Conservation (phyloP, 345 rosid genomes). For the Pugionium cornutum region DNA sequence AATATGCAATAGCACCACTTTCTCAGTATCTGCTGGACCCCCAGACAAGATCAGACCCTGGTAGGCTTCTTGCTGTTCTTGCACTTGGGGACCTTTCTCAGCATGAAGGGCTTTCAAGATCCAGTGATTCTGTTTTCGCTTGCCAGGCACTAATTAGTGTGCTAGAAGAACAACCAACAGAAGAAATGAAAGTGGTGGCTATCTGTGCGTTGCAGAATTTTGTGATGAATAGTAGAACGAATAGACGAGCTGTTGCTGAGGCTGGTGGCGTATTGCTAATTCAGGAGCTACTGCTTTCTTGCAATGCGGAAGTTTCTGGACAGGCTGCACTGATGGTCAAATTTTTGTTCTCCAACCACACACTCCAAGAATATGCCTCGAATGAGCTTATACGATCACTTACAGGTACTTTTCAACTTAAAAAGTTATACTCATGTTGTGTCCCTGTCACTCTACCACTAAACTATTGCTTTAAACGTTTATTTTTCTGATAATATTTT, state of each 20-base stretch:
- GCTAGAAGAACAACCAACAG: conserved; percentile 90
- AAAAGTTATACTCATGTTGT: conserved; percentile 4
- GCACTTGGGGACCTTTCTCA: conserved; percentile 91
- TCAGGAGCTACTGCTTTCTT: conserved; percentile 72
- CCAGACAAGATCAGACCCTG: conserved; percentile 77
- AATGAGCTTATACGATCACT: conserved; percentile 83
- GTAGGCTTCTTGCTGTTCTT: conserved; percentile 79
- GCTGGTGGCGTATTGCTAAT: conserved; percentile 88
- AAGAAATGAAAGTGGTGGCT: conserved; percentile 87
- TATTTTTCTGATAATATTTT: background rate
- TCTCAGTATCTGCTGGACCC: conserved; percentile 90
- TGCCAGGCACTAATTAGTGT: conserved; percentile 80
- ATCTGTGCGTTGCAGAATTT: conserved; percentile 92
- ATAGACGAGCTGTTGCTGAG: conserved; percentile 92
- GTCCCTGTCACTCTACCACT: conserved; percentile 10
- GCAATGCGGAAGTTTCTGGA: conserved; percentile 63
- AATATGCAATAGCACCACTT: conserved; percentile 79
- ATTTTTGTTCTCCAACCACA: conserved; percentile 82
- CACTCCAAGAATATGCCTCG: conserved; percentile 88
- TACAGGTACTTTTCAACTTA: conserved; percentile 53
- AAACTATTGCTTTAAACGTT: background rate
- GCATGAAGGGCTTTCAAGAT: conserved; percentile 83
- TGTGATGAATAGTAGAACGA: conserved; percentile 86
- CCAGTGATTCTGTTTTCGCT: conserved; percentile 80
- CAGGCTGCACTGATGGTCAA: conserved; percentile 86